These are phyloP conservation scores for Deinandra increscens DNA, from an alignment of 129 eudicot species.

Conservation along the genomic window DNA sequence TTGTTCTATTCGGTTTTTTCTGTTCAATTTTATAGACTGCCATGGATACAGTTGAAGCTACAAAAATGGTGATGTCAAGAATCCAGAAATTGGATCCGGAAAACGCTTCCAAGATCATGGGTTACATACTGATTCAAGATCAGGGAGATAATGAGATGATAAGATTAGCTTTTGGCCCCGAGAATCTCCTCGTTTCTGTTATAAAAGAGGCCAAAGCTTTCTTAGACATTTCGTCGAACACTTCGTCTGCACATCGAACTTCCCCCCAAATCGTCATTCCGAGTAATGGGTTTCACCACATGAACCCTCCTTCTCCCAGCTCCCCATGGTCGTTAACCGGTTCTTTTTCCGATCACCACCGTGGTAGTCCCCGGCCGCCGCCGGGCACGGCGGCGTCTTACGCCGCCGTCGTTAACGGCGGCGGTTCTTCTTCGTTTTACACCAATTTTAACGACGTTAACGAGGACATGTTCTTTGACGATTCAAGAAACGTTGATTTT, in stretches of 20 bases:
- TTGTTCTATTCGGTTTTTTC: no score
- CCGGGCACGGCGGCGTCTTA: no score
- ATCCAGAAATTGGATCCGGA: constrained; percentile 85
- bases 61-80: constrained; percentile 69
- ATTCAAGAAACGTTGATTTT: constrained; percentile 30
- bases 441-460: constrained; percentile 20
- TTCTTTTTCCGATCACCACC: constrained; percentile 32
- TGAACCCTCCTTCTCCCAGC: constrained; percentile 53
- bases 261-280: constrained; percentile 61
- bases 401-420: constrained; percentile 64
- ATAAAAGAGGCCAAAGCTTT: constrained; percentile 57
- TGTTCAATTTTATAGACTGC: background rate
- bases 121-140: constrained; percentile 76
- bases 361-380: constrained; percentile 39
- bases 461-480: constrained; percentile 38
- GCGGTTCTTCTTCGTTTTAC: constrained; percentile 36
- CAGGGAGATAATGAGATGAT: constrained; percentile 92
- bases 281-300: constrained; percentile 47
- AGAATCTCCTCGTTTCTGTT: constrained; percentile 41
- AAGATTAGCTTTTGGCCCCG: constrained; percentile 85
- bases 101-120: constrained; percentile 87
- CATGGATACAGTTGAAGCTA: constrained; percentile 89
- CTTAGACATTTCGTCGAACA: constrained; percentile 54
- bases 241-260: constrained; percentile 35
- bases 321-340: constrained; percentile 50